Conservation (phyloP, 2,329 filamentous ascomycete species). For the Fusarium pininemorale region DNA sequence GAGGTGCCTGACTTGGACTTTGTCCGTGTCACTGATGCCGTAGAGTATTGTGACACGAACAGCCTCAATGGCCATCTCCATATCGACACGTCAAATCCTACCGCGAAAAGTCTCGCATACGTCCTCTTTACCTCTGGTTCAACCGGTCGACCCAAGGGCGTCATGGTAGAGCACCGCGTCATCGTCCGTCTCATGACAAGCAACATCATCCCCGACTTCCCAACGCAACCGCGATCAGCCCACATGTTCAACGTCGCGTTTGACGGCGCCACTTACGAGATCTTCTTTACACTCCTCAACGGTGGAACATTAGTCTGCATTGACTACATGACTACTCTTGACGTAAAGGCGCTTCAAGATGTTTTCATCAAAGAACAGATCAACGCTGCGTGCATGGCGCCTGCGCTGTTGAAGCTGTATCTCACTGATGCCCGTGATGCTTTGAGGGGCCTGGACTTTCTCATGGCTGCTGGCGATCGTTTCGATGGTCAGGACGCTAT, state of each 20-base stretch:
- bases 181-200: conserved; percentile 23
- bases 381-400: conserved; percentile 2
- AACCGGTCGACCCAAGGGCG: conserved; percentile 60
- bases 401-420: conserved; percentile 26
- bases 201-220: background rate
- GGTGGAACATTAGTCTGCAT: conserved; percentile 35
- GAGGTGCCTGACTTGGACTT: background rate
- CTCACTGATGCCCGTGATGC: background rate
- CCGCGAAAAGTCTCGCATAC: conserved; percentile 22
- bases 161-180: conserved; percentile 46
- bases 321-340: conserved; percentile 17
- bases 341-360: conserved; percentile 8
- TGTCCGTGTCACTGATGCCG: background rate
- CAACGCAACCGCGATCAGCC: background rate
- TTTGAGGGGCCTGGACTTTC: conserved; percentile 2
- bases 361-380: conserved; percentile 10
- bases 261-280: conserved; percentile 31
- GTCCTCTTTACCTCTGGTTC: conserved; percentile 63
- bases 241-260: conserved; percentile 36
- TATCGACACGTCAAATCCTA: background rate
- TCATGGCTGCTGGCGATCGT: conserved; percentile 24
- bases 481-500: conserved; percentile 16
- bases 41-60: background rate
- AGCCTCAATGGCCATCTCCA: rapidly evolving
- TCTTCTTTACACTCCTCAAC: conserved; percentile 29